Percentiles rank a stretch among this genome's conserved stretches.
These are phyloP conservation scores for Ceratobasidium sp. DNA, from an alignment of 1,284 basidiomycete genomes.

Conservation along the genomic window DNA sequence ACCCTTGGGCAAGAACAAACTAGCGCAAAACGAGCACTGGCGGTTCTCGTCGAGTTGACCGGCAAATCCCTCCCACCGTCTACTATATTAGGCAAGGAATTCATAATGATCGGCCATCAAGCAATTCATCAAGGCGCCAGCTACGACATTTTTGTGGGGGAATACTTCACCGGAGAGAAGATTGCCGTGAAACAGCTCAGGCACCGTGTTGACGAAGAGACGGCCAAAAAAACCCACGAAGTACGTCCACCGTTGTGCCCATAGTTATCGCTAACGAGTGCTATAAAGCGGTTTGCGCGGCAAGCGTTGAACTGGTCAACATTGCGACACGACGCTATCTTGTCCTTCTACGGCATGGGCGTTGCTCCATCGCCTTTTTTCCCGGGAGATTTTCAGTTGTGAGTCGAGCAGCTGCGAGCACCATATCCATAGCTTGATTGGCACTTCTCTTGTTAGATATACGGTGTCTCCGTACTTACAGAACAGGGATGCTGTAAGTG, in stretches of 20 bases:
- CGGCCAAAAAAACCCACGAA: background rate
- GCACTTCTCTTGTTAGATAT: background rate
- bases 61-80: conserved; percentile 23
- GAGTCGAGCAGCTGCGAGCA: background rate
- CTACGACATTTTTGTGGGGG: conserved; percentile 21
- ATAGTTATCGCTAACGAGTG: background rate
- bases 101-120: conserved; percentile 17
- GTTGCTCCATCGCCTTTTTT: conserved; percentile 1
- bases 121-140: conserved; percentile 1
- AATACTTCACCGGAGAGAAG: conserved; percentile 27
- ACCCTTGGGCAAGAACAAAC: background rate
- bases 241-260: background rate
- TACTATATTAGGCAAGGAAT: conserved; percentile 25
- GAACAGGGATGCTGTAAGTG: conserved; percentile 28
- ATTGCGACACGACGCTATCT: conserved; percentile 25
- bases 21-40: conserved; percentile 1
- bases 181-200: conserved; percentile 39
- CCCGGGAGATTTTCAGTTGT: conserved; percentile 23
- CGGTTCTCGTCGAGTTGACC: conserved; percentile 23
- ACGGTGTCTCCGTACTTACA: conserved; percentile 29
- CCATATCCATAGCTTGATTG: background rate
- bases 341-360: conserved; percentile 30
- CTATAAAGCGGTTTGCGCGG: conserved; percentile 22
- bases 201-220: conserved; percentile 25
- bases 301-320: conserved; percentile 26